Conservation (phyloP, 495 filamentous ascomycete genomes). For the Daldinia concentrica region DNA sequence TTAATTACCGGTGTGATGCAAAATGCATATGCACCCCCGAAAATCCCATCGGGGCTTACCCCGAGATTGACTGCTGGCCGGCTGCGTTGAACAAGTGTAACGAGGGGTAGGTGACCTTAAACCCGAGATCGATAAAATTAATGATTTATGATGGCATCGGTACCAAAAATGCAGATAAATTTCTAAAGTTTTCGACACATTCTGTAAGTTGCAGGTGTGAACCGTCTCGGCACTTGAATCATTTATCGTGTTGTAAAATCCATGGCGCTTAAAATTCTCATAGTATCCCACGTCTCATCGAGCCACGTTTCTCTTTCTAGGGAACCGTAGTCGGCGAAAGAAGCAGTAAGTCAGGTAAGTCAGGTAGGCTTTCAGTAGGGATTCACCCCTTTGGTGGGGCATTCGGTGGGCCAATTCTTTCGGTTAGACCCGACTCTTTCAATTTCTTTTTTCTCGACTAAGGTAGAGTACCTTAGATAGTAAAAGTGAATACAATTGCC, state of each 20-base stretch:
- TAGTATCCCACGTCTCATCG: neutral
- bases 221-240: neutral
- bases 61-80: neutral
- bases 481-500: neutral
- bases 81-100: neutral
- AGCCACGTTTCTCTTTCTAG: slow-evolving; percentile 1
- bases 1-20: neutral
- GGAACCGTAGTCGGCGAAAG: neutral
- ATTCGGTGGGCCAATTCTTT: slow-evolving; percentile 5
- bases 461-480: too few species aligned
- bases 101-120: neutral
- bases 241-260: neutral
- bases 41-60: neutral
- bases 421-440: slow-evolving; percentile 19
- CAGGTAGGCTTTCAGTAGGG: slow-evolving; percentile 2
- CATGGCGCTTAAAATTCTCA: neutral
- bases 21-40: neutral
- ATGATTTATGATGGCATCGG: neutral
- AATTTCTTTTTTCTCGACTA: slow-evolving; percentile 12
- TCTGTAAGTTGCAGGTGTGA: neutral
- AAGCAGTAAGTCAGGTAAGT: neutral
- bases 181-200: neutral
- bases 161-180: neutral
- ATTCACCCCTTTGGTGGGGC: slow-evolving; percentile 23
- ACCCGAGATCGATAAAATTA: neutral